Percentiles rank a stretch among this genome's conserved stretches.
phyloP scores from a whole-genome alignment of 257 asterid species.

The Plantago ovata region DNA sequence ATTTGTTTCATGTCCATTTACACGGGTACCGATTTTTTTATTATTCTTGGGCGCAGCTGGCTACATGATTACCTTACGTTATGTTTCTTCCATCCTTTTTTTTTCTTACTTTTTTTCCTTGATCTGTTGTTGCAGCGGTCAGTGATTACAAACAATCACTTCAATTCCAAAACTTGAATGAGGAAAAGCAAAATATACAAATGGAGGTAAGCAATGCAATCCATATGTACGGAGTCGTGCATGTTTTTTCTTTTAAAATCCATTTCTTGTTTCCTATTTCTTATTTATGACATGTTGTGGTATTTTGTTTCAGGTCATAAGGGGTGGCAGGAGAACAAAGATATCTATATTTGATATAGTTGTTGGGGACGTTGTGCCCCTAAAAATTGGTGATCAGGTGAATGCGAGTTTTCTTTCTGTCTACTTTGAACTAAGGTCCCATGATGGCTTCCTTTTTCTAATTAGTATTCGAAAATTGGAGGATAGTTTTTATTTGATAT shows the following conservation, averaged over 20 bases:
- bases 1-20: too few relatives aligned
- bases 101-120: too few relatives aligned
- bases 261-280: conserved; percentile 17
- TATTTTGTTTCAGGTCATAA: conserved; percentile 55
- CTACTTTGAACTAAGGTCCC: background rate
- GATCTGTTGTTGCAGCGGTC: conserved; percentile 52
- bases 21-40: too few relatives aligned
- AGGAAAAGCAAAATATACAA: conserved; percentile 94
- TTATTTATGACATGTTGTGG: conserved; percentile 17
- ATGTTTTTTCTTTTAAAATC: too few relatives aligned
- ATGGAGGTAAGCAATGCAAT: conserved; percentile 59
- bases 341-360: conserved; percentile 89
- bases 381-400: conserved; percentile 98
- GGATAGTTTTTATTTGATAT: too few relatives aligned
- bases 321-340: conserved; percentile 73
- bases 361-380: conserved; percentile 89
- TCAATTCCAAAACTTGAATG: conserved; percentile 89
- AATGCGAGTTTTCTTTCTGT: background rate
- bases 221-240: too few relatives aligned
- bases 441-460: background rate
- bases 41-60: too few relatives aligned
- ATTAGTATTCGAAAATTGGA: too few relatives aligned
- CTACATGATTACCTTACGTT: background rate
- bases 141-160: conserved; percentile 97
- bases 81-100: background rate